phyloP scores from a whole-genome alignment of 2,329 filamentous ascomycete species.

The Fusarium albosuccineum region DNA sequence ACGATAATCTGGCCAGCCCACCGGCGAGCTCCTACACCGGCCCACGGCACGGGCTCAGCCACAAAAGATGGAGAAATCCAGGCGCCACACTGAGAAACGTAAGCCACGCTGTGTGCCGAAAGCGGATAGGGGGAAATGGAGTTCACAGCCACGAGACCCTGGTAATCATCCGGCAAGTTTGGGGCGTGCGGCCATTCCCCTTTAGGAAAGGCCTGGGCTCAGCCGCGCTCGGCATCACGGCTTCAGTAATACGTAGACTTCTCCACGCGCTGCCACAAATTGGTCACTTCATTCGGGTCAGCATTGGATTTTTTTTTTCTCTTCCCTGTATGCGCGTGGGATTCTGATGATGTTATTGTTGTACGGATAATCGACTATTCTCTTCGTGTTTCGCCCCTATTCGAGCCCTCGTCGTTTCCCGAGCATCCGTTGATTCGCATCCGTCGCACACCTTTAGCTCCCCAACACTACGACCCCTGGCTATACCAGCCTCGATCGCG shows the following conservation, averaged over 20 bases:
- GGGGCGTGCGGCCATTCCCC: constrained; percentile 29
- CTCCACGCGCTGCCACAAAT: constrained; percentile 46
- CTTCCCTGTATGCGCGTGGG: constrained; percentile 24
- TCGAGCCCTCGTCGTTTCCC: background rate
- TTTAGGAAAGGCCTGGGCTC: constrained; percentile 39
- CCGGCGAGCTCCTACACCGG: constrained; percentile 32
- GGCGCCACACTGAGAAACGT: constrained; percentile 8
- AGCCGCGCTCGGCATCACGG: constrained; percentile 49
- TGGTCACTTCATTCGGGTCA: constrained; percentile 37
- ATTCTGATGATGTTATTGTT: constrained; percentile 37
- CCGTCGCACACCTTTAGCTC: background rate
- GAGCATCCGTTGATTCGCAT: constrained; percentile 7
- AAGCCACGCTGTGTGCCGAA: background rate
- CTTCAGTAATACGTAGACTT: constrained; percentile 45
- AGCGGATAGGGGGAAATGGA: constrained; percentile 29
- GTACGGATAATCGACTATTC: constrained; percentile 34
- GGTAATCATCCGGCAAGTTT: constrained; percentile 31
- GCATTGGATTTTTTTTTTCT: constrained; percentile 28
- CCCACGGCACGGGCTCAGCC: constrained; percentile 21
- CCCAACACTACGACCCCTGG: constrained; percentile 21
- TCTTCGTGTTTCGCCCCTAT: constrained; percentile 13
- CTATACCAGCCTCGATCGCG: constrained; percentile 20
- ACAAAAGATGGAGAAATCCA: constrained; percentile 6
- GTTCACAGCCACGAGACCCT: constrained; percentile 45
- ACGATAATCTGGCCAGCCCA: constrained; percentile 38